These are phyloP conservation scores for Sambucus nigra DNA, from an alignment of 129 eudicot genomes.

Conservation along the genomic window DNA sequence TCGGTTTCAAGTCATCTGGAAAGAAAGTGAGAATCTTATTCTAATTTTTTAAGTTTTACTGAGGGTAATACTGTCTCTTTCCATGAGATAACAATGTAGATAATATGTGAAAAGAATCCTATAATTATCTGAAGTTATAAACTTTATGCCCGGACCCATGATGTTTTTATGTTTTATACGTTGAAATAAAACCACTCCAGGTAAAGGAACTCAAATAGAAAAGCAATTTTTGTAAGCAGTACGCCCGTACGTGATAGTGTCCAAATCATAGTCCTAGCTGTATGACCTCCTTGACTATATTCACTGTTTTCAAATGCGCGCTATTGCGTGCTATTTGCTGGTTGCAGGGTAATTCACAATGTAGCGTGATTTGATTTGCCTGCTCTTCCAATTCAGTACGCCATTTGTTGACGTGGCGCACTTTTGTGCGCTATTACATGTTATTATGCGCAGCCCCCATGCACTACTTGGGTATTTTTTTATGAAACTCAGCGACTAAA, in stretches of 20 bases:
- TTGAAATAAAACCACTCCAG: background rate
- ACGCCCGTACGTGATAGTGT: background rate
- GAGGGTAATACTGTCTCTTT: background rate
- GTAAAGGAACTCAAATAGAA: background rate
- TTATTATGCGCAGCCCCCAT: too few relatives aligned
- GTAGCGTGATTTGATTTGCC: too few relatives aligned
- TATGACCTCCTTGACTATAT: conserved; percentile 4
- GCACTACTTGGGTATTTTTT: too few relatives aligned
- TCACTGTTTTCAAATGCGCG: too few relatives aligned
- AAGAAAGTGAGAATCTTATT: conserved; percentile 54
- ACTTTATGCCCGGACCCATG: background rate
- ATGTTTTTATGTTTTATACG: background rate
- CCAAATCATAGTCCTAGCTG: too few relatives aligned
- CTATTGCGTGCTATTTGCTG: too few relatives aligned
- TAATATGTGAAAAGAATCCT: background rate
- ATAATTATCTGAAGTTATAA: background rate
- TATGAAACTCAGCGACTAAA: too few relatives aligned
- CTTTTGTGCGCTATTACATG: too few relatives aligned
- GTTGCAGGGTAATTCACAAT: too few relatives aligned
- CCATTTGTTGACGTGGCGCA: too few relatives aligned
- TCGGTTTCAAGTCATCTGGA: conserved; percentile 40
- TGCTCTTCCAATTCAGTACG: too few relatives aligned
- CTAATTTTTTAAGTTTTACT: conserved; percentile 3
- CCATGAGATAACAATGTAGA: background rate
- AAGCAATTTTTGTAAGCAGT: background rate